Conservation (phyloP, 176 grass and related monocot genomes). For the Oryza brachyantha region DNA sequence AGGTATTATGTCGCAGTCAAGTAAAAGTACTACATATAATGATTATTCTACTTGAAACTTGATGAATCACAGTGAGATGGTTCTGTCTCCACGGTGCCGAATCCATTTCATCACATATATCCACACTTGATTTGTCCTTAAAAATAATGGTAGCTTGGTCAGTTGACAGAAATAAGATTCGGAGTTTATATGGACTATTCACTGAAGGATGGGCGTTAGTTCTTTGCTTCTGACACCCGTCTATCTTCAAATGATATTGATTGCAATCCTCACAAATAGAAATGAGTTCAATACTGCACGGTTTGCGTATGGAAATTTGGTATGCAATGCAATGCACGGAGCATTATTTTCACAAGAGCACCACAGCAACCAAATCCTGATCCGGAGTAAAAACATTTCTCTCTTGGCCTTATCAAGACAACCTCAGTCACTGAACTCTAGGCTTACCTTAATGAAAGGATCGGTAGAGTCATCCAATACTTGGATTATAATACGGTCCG, state of each 20-base stretch:
- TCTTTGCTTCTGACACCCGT: neutral
- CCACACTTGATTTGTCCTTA: neutral
- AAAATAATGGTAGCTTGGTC: neutral
- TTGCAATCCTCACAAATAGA: neutral
- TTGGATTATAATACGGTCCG: slow-evolving; percentile 69
- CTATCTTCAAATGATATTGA: neutral
- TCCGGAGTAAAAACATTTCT: neutral
- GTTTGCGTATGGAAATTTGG: neutral
- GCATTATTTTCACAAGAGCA: neutral
- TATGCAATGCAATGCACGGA: neutral
- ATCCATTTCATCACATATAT: slow-evolving; percentile 6
- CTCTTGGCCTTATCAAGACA: slow-evolving; percentile 20
- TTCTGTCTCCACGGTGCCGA: neutral
- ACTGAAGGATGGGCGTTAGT: neutral
- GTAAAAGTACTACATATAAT: neutral
- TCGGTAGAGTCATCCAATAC: slow-evolving; percentile 82
- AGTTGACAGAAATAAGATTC: neutral
- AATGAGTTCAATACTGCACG: neutral
- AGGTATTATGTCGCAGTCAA: neutral
- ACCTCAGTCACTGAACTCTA: slow-evolving; percentile 18
- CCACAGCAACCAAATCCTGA: neutral
- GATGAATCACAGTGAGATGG: neutral
- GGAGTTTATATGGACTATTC: neutral
- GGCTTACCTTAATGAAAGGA: slow-evolving; percentile 58
- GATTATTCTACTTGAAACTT: neutral